A percentile compares a stretch with the other conserved stretches of the same genome.
Conservation (phyloP, 805 yeast genomes). For the Candida golubevii region DNA sequence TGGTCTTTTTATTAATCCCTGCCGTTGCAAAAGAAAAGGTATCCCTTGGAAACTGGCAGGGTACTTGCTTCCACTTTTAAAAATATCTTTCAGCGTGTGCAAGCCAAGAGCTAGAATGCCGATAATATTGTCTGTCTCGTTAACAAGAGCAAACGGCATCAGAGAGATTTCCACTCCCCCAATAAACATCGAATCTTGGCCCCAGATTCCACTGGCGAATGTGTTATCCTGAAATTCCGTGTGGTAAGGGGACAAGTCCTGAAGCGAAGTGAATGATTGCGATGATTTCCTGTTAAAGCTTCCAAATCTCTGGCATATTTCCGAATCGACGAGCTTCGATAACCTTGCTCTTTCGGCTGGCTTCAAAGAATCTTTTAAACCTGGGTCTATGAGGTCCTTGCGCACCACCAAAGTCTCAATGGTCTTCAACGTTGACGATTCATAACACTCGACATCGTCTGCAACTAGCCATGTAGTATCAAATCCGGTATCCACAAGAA, state of each 20-base stretch:
- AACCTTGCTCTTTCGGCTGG: background rate
- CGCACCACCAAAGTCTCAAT: background rate
- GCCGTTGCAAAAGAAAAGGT: slow-evolving; percentile 54
- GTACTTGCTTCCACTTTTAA: slow-evolving; percentile 30
- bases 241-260: slow-evolving; percentile 26
- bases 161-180: slow-evolving; percentile 45
- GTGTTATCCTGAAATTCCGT: slow-evolving; percentile 48
- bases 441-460: background rate
- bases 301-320: background rate
- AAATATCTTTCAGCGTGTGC: background rate
- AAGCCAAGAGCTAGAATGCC: slow-evolving; percentile 74
- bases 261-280: background rate
- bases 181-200: slow-evolving; percentile 52
- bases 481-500: slow-evolving; percentile 4
- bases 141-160: slow-evolving; percentile 72
- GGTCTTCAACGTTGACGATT: background rate
- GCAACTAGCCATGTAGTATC: slow-evolving; percentile 1
- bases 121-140: slow-evolving; percentile 52
- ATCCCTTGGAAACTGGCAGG: slow-evolving; percentile 41
- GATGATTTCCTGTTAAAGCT: background rate
- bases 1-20: slow-evolving; percentile 51
- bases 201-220: slow-evolving; percentile 51
- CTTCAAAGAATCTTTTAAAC: background rate
- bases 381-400: background rate
- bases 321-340: background rate